These are phyloP conservation scores for Capsicum rhomboideum DNA, from an alignment of 257 asterid species.

Conservation along the genomic window DNA sequence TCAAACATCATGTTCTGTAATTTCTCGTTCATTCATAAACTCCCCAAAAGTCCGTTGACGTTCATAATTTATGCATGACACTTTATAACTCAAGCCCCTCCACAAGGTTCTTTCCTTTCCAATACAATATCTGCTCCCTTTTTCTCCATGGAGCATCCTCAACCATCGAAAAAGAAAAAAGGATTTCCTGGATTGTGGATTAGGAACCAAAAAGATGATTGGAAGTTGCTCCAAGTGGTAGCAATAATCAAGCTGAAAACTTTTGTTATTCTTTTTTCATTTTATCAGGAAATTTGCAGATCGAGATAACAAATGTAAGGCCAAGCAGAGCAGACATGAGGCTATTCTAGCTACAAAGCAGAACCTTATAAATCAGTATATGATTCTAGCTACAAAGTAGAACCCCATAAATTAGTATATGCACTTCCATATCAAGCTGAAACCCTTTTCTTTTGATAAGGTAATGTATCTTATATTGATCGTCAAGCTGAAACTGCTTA, in stretches of 20 bases:
- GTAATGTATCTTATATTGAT: neutral
- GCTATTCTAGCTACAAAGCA: too few species aligned
- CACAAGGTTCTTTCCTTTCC: neutral
- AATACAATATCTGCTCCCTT: neutral
- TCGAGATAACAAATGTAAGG: neutral
- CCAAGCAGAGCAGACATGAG: neutral
- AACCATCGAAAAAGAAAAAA: neutral
- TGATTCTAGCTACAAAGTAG: neutral
- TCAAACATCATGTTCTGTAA: neutral
- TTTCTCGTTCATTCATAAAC: neutral
- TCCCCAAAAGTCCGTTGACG: neutral
- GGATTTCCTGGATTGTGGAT: neutral
- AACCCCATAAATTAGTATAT: neutral
- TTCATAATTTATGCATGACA: neutral
- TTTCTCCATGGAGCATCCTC: neutral
- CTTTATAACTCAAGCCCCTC: neutral
- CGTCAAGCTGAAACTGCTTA: neutral
- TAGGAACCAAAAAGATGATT: neutral
- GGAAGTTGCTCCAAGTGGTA: neutral
- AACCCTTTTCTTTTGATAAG: neutral
- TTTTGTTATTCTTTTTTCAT: too few species aligned
- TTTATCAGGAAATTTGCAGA: neutral
- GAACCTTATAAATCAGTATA: too few species aligned
- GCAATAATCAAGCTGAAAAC: neutral
- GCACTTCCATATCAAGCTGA: neutral